Evolutionary conservation across 495 filamentous ascomycete species (phyloP).

Genomic region (Aspergillus incahuasiensis): DNA sequence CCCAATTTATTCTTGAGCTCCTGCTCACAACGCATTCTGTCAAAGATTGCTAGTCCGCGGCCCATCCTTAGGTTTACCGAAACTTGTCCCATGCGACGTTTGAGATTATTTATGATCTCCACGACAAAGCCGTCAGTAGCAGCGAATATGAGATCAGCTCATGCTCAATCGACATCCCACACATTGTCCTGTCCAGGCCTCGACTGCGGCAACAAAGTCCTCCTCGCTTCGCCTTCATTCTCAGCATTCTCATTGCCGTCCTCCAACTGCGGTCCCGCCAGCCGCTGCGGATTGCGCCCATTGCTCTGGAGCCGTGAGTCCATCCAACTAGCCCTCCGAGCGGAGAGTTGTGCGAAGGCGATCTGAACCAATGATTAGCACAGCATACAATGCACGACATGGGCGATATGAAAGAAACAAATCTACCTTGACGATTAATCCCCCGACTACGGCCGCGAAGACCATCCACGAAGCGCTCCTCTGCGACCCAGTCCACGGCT

Average conservation of each 20-base stretch:
- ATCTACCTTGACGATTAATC: constrained; percentile 22
- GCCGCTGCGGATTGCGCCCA: constrained; percentile 11
- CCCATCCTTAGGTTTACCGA: too few species aligned
- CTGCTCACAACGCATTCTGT: too few species aligned
- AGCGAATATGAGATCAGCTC: background rate
- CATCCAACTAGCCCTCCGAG: constrained; percentile 13
- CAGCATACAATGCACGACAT: background rate
- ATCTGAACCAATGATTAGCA: background rate
- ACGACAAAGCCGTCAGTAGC: background rate
- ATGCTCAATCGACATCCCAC: constrained; percentile 10
- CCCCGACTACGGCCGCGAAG: constrained; percentile 23
- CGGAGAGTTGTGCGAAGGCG: constrained; percentile 1
- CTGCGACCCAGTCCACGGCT: constrained; percentile 24
- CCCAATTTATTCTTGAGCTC: too few species aligned
- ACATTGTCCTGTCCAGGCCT: constrained; percentile 7
- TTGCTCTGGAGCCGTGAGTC: background rate
- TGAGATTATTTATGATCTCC: background rate
- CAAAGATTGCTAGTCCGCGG: too few species aligned
- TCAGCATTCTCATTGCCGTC: constrained; percentile 8
- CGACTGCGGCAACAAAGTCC: constrained; percentile 12
- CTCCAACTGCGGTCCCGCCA: constrained; percentile 10
- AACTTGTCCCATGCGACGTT: too few species aligned
- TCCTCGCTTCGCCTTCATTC: constrained; percentile 5
- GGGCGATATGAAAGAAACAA: background rate
- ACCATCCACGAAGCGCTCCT: constrained; percentile 23